Evolutionary conservation across 2,329 filamentous ascomycete genomes (phyloP), one percentile per base, ranked within the genome.

Genomic region (Cercospora sp.): DNA sequence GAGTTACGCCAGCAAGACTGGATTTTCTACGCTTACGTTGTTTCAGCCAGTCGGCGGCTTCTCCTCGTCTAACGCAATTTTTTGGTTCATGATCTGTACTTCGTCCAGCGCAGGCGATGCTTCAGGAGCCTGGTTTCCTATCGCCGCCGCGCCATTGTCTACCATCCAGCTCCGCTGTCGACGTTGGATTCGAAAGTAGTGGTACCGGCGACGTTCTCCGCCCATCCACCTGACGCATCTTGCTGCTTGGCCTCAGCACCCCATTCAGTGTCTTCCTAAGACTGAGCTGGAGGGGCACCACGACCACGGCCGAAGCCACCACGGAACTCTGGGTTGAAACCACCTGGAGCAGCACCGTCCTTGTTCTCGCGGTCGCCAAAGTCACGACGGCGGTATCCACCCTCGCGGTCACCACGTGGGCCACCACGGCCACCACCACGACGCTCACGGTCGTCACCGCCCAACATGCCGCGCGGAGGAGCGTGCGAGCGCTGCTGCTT

Each of bases 401-500:
- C 94, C 84, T 93, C 90, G 79, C 91, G 90, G 83, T 92, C 91
- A 75, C 87, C 85, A 80, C 87, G 85, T 80, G 86, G 87, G 75
- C 90, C 90, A 84, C 91, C 90, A 86, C 92, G 91, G 83, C 91
- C 90, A 80, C 92, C 92, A 69, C 74, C 74, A 76, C 91, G 90
- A 84, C 93, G 90, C 87, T 95, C 92, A 78, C 87, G 85, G 82
- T 96, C 94, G 64, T 72, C 74, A 75, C 87, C 89, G 79, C 93
- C 93, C 87, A 98, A 90, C 95, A 99, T 98, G 82, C 95, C 95
- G 81, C 95, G 94, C 81, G 95, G 94, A 84, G 94, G 94, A 86
- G 93, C 94, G 86, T 97, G 93, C 79, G 93, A 95, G 85, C 95
- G 93, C 89, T 97, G 93, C 88, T 97, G 94, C 92, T 99, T 99